Conservation (phyloP, 768 basidiomycete species). For the Mycena polygramma region DNA sequence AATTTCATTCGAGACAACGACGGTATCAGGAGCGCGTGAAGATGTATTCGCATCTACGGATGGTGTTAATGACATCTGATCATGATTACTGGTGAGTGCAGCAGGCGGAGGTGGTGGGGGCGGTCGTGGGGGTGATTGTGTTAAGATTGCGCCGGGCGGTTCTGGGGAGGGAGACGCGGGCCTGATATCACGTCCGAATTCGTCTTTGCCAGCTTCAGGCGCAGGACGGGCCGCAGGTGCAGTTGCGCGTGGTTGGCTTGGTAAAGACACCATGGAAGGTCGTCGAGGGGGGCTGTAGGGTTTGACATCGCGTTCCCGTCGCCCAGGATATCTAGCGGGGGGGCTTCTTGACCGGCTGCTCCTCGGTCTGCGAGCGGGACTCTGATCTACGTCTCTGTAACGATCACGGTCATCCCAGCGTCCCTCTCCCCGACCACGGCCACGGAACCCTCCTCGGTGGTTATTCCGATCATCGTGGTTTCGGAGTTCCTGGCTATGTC, state of each 20-base stretch:
- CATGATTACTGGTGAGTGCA: constrained; percentile 55
- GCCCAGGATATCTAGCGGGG: constrained; percentile 63
- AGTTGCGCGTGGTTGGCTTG: constrained; percentile 30
- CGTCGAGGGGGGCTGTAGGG: constrained; percentile 73
- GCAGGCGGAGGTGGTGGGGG: constrained; percentile 48
- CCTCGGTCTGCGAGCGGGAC: constrained; percentile 59
- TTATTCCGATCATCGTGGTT: constrained; percentile 67
- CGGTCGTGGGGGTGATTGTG: constrained; percentile 36
- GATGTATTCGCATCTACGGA: constrained; percentile 73
- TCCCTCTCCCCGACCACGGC: constrained; percentile 69
- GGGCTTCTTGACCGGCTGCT: constrained; percentile 85
- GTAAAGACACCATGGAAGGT: constrained; percentile 50
- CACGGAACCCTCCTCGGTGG: constrained; percentile 66
- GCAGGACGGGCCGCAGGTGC: constrained; percentile 42
- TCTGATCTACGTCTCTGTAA: constrained; percentile 60
- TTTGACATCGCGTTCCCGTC: constrained; percentile 60
- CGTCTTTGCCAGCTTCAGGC: constrained; percentile 73
- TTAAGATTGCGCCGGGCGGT: constrained; percentile 22
- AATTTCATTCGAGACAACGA: constrained; percentile 50
- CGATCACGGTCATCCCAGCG: constrained; percentile 73
- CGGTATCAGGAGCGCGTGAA: constrained; percentile 60
- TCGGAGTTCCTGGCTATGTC: constrained; percentile 65
- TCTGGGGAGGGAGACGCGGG: constrained; percentile 59
- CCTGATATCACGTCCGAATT: constrained; percentile 88
- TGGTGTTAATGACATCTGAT: constrained; percentile 56